These are phyloP conservation scores for Penicillium nordicum DNA, from an alignment of 2,329 filamentous ascomycete species.

Conservation along the genomic window DNA sequence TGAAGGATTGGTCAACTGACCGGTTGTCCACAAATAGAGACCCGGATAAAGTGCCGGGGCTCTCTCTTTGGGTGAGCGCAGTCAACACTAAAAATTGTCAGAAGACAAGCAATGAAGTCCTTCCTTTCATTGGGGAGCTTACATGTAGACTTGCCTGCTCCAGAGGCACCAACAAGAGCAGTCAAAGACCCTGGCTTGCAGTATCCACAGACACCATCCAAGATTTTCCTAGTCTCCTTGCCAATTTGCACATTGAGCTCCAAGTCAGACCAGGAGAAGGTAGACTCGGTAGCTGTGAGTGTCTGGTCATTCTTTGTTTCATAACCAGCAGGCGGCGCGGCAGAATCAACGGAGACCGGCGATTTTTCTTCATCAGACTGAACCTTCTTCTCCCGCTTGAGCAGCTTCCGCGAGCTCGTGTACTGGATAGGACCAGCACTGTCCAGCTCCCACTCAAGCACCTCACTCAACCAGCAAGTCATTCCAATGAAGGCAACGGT, in stretches of 20 bases:
- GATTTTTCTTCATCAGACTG: conserved; percentile 23
- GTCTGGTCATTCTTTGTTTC: conserved; percentile 23
- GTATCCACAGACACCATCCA: conserved; percentile 67
- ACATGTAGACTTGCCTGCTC: conserved; percentile 62
- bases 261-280: conserved; percentile 66
- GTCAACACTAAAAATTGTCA: conserved; percentile 60
- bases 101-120: neutral
- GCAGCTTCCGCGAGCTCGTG: conserved; percentile 53
- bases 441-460: conserved; percentile 56
- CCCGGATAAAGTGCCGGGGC: conserved; percentile 56
- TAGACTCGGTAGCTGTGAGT: conserved; percentile 53
- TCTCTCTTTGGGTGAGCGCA: conserved; percentile 66
- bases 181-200: conserved; percentile 72
- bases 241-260: conserved; percentile 65
- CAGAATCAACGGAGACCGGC: conserved; percentile 25
- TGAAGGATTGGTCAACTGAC: conserved; percentile 56
- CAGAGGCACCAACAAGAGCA: conserved; percentile 73
- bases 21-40: conserved; percentile 63
- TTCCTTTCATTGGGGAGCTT: conserved; percentile 4
- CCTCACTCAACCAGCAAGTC: conserved; percentile 65
- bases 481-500: conserved; percentile 65
- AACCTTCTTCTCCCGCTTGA: conserved; percentile 8
- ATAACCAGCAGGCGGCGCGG: conserved; percentile 21
- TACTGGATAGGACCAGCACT: conserved; percentile 64
- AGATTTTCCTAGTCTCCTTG: conserved; percentile 53